Evolutionary conservation across 768 basidiomycete species (phyloP).

Genomic region (Asterophora parasitica): DNA sequence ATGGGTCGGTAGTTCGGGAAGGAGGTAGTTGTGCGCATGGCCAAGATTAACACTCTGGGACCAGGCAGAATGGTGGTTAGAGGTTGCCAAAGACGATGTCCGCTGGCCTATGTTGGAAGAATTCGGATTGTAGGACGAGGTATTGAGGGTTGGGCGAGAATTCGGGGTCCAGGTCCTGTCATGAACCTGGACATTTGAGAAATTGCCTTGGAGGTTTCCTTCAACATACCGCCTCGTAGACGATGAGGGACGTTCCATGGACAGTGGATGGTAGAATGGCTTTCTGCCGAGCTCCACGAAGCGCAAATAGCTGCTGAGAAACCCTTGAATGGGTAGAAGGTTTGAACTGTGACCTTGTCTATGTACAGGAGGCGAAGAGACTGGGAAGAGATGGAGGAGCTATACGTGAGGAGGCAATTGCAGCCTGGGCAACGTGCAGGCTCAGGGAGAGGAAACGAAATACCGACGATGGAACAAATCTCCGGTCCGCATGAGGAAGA

Average conservation of each 20-base stretch:
- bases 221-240: conserved; percentile 26
- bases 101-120: conserved; percentile 25
- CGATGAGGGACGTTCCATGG: conserved; percentile 24
- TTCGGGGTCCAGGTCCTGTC: conserved; percentile 20
- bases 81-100: conserved; percentile 28
- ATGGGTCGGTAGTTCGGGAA: conserved; percentile 14
- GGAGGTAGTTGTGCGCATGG: conserved; percentile 13
- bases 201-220: conserved; percentile 25
- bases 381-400: background rate
- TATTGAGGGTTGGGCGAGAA: conserved; percentile 33
- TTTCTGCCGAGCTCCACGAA: conserved; percentile 5
- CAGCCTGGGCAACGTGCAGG: conserved; percentile 15
- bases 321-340: conserved; percentile 1
- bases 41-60: conserved; percentile 27
- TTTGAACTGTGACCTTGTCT: background rate
- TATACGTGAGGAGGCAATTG: conserved; percentile 1
- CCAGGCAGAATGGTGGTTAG: conserved; percentile 31
- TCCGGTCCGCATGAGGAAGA: conserved; percentile 17
- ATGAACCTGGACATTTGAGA: conserved; percentile 14
- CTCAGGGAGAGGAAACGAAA: conserved; percentile 15
- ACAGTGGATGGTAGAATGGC: background rate
- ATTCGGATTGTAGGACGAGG: conserved; percentile 21
- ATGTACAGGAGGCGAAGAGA: background rate
- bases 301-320: conserved; percentile 2
- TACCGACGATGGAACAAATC: conserved; percentile 10